These are phyloP conservation scores for Solanum medicagineum DNA, from an alignment of 257 asterid species.

Conservation along the genomic window DNA sequence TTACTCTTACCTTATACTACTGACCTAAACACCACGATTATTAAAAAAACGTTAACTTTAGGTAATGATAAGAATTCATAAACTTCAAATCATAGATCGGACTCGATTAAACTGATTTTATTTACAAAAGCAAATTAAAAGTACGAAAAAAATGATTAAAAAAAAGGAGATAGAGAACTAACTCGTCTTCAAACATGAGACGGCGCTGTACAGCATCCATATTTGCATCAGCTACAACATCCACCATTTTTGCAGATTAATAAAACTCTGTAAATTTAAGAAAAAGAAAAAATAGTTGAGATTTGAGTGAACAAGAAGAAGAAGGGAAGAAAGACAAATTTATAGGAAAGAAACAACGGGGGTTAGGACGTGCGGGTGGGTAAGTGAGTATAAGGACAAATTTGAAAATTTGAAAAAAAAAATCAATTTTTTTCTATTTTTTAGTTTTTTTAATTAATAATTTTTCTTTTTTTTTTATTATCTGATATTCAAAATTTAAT, in stretches of 20 bases:
- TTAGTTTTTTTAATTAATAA: accelerated
- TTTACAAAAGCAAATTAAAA: neutral
- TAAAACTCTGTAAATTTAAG: neutral
- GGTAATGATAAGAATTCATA: neutral
- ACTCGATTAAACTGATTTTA: neutral
- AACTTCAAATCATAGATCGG: neutral
- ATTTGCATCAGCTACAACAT: slow-evolving; percentile 40
- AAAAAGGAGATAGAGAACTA: slow-evolving; percentile 1
- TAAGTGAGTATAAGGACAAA: too few relatives aligned
- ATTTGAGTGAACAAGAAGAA: neutral
- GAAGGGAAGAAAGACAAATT: neutral
- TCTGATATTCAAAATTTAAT: neutral
- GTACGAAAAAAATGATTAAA: neutral
- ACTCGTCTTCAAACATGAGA: slow-evolving; percentile 98
- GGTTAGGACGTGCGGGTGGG: neutral
- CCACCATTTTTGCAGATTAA: slow-evolving; percentile 25
- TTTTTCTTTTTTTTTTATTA: neutral
- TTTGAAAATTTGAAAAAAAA: neutral
- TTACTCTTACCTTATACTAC: neutral
- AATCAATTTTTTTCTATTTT: neutral
- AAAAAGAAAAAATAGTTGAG: neutral
- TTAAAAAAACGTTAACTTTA: neutral
- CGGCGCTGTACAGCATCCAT: slow-evolving; percentile 96
- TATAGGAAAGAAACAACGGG: neutral
- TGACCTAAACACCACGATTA: neutral